phyloP scores from a whole-genome alignment of 192 early-diverging fungal species.

The Coemansia sp. region DNA sequence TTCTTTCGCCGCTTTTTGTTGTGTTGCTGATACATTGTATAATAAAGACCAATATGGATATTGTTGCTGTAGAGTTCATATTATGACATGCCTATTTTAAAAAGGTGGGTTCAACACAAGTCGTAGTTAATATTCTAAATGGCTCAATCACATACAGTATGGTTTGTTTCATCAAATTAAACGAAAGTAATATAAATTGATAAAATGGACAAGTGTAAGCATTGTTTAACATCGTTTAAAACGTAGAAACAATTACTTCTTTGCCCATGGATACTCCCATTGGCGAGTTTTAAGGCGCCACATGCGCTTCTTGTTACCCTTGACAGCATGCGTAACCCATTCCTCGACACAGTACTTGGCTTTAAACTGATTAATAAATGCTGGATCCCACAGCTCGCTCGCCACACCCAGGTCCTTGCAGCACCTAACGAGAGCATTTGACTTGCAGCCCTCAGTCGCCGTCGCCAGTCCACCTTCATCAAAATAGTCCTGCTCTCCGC shows the following conservation, averaged over 20 bases:
- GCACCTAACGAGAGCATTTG: slow-evolving; percentile 92
- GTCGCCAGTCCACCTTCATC: slow-evolving; percentile 71
- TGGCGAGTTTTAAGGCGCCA: slow-evolving; percentile 79
- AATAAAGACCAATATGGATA: too few relatives aligned
- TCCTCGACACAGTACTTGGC: slow-evolving; percentile 73
- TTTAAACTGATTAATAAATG: slow-evolving; percentile 85
- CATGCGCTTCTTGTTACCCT: slow-evolving; percentile 73
- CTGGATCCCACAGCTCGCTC: slow-evolving; percentile 92
- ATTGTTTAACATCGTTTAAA: too few relatives aligned
- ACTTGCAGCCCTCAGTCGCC: slow-evolving; percentile 84
- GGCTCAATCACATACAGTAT: too few relatives aligned
- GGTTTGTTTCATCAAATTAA: too few relatives aligned
- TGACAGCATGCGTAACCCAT: slow-evolving; percentile 70
- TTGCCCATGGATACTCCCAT: slow-evolving; percentile 63
- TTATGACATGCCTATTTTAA: too few relatives aligned
- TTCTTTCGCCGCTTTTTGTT: too few relatives aligned
- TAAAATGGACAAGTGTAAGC: too few relatives aligned
- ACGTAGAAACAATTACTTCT: slow-evolving; percentile 14
- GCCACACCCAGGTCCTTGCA: slow-evolving; percentile 95
- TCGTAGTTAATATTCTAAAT: too few relatives aligned
- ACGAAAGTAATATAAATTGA: too few relatives aligned
- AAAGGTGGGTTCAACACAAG: too few relatives aligned
- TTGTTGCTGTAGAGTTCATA: too few relatives aligned
- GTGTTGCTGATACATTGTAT: too few relatives aligned
- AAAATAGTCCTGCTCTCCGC: slow-evolving; percentile 94